These are phyloP conservation scores for Phytophthora citricola DNA, from an alignment of 352 stramenopile genomes.

Conservation along the genomic window DNA sequence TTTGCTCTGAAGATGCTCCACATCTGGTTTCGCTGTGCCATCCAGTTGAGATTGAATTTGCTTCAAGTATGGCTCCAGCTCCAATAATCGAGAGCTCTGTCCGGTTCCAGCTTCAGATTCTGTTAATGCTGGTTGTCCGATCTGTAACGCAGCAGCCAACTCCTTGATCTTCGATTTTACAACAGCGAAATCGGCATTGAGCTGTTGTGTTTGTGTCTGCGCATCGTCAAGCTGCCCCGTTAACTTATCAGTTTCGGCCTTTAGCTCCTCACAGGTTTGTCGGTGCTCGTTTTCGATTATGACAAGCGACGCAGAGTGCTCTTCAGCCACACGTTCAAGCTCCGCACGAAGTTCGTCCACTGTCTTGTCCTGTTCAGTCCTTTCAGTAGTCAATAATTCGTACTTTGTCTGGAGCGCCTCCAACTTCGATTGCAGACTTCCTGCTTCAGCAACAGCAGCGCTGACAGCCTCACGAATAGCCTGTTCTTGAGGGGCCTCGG, in stretches of 20 bases:
- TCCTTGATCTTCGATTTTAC: conserved; percentile 28
- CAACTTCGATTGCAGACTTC: conserved; percentile 27
- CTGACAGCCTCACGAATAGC: conserved; percentile 29
- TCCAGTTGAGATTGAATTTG: conserved; percentile 29
- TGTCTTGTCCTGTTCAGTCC: conserved; percentile 17
- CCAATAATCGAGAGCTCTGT: conserved; percentile 5
- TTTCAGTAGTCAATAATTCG: conserved; percentile 15
- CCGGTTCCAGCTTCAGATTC: neutral
- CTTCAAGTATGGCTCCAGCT: conserved; percentile 29
- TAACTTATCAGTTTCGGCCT: conserved; percentile 15
- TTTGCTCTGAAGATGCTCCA: conserved; percentile 22
- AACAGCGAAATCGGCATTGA: conserved; percentile 19
- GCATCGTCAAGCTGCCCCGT: conserved; percentile 11
- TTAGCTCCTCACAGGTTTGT: conserved; percentile 11
- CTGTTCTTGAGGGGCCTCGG: conserved; percentile 25
- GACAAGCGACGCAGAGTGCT: conserved; percentile 25
- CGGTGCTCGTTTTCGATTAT: conserved; percentile 24
- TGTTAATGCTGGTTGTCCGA: conserved; percentile 1
- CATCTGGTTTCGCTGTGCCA: conserved; percentile 10
- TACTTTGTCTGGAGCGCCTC: conserved; percentile 25
- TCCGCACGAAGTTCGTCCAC: conserved; percentile 28
- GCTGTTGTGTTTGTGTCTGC: conserved; percentile 19
- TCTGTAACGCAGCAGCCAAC: conserved; percentile 16
- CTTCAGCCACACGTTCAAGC: conserved; percentile 33
- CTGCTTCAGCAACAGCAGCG: conserved; percentile 26